Evolutionary conservation across 208 protist species (phyloP).

Genomic region (Herpetomonas samuelpessoai): DNA sequence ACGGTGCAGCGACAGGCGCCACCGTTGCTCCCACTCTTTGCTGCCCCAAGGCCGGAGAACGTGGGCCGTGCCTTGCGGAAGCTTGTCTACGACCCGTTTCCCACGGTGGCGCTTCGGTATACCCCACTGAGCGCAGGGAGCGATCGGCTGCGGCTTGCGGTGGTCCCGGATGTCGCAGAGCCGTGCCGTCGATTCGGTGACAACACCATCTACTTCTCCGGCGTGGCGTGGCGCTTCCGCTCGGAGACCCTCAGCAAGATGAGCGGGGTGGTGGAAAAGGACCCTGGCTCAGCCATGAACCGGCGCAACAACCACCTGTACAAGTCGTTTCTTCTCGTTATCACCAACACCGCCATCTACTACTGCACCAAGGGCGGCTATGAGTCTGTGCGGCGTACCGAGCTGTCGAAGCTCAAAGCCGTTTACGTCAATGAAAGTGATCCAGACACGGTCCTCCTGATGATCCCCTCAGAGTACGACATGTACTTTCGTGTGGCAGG

Average conservation of each 20-base stretch:
- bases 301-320: constrained; percentile 42
- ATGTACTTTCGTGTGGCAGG: constrained; percentile 55
- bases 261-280: constrained; percentile 15
- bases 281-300: constrained; percentile 29
- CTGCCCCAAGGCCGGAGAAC: constrained; percentile 34
- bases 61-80: constrained; percentile 35
- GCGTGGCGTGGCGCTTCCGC: constrained; percentile 59
- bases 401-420: constrained; percentile 37
- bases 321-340: constrained; percentile 50
- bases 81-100: constrained; percentile 46
- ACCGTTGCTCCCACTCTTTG: constrained; percentile 33
- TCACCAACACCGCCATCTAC: constrained; percentile 74
- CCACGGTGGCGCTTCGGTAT: constrained; percentile 49
- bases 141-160: constrained; percentile 47
- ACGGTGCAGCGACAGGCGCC: constrained; percentile 14
- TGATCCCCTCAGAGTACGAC: constrained; percentile 57
- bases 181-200: constrained; percentile 58
- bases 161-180: constrained; percentile 49
- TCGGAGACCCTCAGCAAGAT: constrained; percentile 37
- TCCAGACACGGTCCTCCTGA: constrained; percentile 53
- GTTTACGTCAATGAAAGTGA: constrained; percentile 34
- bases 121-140: constrained; percentile 24
- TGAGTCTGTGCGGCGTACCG: constrained; percentile 48
- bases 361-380: constrained; percentile 51
- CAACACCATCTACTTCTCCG: constrained; percentile 73